These are phyloP conservation scores for Zelonia costaricensis DNA, from an alignment of 208 protist genomes.

Conservation along the genomic window DNA sequence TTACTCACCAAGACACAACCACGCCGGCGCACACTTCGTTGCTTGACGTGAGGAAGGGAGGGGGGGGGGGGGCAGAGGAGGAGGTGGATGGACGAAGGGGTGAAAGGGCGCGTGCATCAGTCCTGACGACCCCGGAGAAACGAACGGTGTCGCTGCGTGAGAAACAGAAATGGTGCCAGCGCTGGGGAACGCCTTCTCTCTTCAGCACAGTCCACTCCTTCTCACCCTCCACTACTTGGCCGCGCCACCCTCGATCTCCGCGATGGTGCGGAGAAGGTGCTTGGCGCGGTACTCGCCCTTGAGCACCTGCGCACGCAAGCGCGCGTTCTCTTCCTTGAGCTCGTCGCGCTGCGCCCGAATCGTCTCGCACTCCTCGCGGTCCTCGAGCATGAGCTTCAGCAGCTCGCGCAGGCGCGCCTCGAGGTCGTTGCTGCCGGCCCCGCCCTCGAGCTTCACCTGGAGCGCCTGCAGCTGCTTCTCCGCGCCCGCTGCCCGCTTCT, in stretches of 20 bases:
- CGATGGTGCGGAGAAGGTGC: constrained; percentile 84
- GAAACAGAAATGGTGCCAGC: too few species aligned
- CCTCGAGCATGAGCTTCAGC: constrained; percentile 59
- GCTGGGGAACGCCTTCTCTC: too few species aligned
- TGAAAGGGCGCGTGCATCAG: too few species aligned
- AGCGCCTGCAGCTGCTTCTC: constrained; percentile 57
- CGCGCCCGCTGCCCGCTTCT: constrained; percentile 47
- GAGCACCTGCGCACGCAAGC: constrained; percentile 52
- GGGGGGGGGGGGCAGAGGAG: too few species aligned
- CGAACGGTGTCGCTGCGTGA: too few species aligned
- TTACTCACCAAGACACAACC: too few species aligned
- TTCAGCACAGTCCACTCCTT: too few species aligned
- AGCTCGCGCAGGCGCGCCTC: constrained; percentile 54
- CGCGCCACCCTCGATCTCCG: constrained; percentile 46
- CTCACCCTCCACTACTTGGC: not conserved
- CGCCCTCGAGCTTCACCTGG: constrained; percentile 28
- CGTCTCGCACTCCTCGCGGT: constrained; percentile 77
- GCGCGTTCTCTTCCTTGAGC: constrained; percentile 74
- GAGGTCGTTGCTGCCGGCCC: constrained; percentile 11
- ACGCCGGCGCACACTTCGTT: too few species aligned
- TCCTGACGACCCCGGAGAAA: too few species aligned
- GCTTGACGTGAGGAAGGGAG: too few species aligned
- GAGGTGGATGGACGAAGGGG: too few species aligned
- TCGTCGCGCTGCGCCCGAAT: constrained; percentile 80
- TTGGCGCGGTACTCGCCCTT: constrained; percentile 87